Evolutionary conservation across 306 rosid genomes (phyloP).

Genomic region (Trifolium repens): DNA sequence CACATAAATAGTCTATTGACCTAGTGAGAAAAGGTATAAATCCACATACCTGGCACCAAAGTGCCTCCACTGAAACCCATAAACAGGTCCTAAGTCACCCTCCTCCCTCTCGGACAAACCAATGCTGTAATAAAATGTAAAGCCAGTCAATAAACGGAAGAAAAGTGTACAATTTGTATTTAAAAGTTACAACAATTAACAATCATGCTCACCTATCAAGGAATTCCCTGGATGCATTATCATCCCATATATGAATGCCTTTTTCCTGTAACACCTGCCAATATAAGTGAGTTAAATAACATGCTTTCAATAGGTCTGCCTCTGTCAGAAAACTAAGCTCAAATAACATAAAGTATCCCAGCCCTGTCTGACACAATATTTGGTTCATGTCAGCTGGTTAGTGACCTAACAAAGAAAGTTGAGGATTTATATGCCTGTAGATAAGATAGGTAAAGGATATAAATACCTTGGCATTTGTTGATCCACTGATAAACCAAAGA

Average conservation of each 20-base stretch:
- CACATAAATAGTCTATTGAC: slow-evolving; percentile 20
- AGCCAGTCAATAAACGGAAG: slow-evolving; percentile 38
- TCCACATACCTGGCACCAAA: slow-evolving; percentile 86
- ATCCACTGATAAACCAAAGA: slow-evolving; percentile 97
- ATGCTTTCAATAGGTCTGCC: slow-evolving; percentile 33
- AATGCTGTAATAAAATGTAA: slow-evolving; percentile 55
- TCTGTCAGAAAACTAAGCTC: slow-evolving; percentile 26
- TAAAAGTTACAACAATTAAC: neutral
- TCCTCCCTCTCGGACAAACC: slow-evolving; percentile 91
- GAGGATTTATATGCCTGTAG: neutral
- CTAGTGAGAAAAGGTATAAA: slow-evolving; percentile 23
- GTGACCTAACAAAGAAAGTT: neutral
- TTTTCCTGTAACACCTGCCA: slow-evolving; percentile 87
- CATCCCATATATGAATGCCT: slow-evolving; percentile 94
- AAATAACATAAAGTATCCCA: slow-evolving; percentile 9
- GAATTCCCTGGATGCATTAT: slow-evolving; percentile 95
- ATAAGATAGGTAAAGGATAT: slow-evolving; percentile 25
- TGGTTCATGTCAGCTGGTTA: slow-evolving; percentile 16
- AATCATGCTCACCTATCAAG: slow-evolving; percentile 75
- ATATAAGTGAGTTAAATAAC: slow-evolving; percentile 17
- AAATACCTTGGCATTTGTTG: slow-evolving; percentile 92
- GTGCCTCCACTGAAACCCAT: slow-evolving; percentile 98
- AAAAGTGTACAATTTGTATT: slow-evolving; percentile 18
- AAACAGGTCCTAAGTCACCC: slow-evolving; percentile 97
- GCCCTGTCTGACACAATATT: neutral